A percentile compares a stretch with the other conserved stretches of the same genome.
Evolutionary conservation across 176 grass and related monocot species (phyloP).

Genomic region (Paspalum vaginatum): DNA sequence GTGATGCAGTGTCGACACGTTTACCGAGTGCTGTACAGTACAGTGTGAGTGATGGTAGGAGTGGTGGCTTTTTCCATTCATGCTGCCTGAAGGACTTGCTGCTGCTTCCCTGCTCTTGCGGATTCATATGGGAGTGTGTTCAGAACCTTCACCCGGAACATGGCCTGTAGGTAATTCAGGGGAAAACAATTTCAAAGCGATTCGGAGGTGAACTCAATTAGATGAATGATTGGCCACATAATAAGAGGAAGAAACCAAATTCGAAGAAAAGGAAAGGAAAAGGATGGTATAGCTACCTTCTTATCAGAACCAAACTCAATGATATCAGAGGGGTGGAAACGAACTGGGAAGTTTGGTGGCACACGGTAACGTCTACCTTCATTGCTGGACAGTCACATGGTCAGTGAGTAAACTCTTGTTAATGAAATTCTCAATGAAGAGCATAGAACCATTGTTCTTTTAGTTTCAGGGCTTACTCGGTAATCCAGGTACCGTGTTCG

Average conservation of each 20-base stretch:
- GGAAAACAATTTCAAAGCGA: not conserved
- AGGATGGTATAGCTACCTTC: constrained; percentile 47
- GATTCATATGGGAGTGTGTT: constrained; percentile 64
- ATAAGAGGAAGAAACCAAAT: not conserved
- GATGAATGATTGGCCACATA: not conserved
- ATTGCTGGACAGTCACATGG: constrained; percentile 56
- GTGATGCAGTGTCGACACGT: constrained; percentile 17
- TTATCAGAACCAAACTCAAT: constrained; percentile 93
- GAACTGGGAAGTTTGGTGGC: constrained; percentile 83
- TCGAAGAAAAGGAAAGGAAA: not conserved
- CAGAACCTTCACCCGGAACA: constrained; percentile 86
- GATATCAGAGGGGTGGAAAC: constrained; percentile 68
- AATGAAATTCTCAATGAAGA: constrained; percentile 5
- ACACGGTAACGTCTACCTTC: constrained; percentile 69
- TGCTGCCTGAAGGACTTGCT: constrained; percentile 66
- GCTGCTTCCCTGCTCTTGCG: constrained; percentile 31
- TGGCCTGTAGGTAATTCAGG: constrained; percentile 48
- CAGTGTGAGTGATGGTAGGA: constrained; percentile 11
- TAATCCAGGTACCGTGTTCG: constrained; percentile 88
- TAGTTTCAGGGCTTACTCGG: constrained; percentile 65
- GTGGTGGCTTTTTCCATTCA: constrained; percentile 38
- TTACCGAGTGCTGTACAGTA: constrained; percentile 53
- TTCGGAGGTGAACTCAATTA: not conserved
- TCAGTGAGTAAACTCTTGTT: constrained; percentile 17
- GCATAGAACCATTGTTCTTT: constrained; percentile 16